Evolutionary conservation across 306 rosid species (phyloP), one percentile per base, ranked within the genome.

Genomic region (Lablab purpureus): DNA sequence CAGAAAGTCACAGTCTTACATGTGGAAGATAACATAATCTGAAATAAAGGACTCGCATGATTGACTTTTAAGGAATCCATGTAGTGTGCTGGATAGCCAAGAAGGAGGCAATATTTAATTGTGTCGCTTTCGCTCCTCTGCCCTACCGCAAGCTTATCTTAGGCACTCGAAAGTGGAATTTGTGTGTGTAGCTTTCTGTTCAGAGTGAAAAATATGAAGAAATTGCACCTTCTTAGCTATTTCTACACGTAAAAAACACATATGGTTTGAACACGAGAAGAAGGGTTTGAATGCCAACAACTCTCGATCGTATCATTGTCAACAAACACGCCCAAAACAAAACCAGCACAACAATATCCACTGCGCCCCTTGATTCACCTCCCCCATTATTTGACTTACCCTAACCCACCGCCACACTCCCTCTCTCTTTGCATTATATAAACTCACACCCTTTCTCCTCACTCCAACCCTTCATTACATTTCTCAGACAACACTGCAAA

Each of bases 301-400:
- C 70, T 74, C 37, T 59, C 49, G 14, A n/a, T 34, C 54, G 27
- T 55, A 1, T 55, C 62, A 4, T 17, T 67, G 85, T 78, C 84
- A 81, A 85, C 84, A 32, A 74, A 85, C 67, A 67, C 55, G 78
- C 74, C 54, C 71, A 7, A 30, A 18, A 7, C 13, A 58, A 78
- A 50, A 54, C 86, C 81, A 52, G 5, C 28, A 7, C 18, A 22
- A 52, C 28, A 45, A 70, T 77, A 83, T 66, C 90, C 90, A 82
- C 66, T 88, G 92, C 90, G 92, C 90, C 89, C 89, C 80, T 21
- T 67, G 90, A 76, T 85, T 88, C 87, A 64, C 47, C 68, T 72
- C 86, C 71, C 28, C 14, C 71, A 2, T 67, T 76, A 10, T 75
- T 76, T 74, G 70, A 81, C 80, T 73, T 54, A 23, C 21, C n/a